Evolutionary conservation across 495 filamentous ascomycete species (phyloP), one percentile per base, ranked within the genome.

Genomic region (Umbilicaria muhlenbergii): DNA sequence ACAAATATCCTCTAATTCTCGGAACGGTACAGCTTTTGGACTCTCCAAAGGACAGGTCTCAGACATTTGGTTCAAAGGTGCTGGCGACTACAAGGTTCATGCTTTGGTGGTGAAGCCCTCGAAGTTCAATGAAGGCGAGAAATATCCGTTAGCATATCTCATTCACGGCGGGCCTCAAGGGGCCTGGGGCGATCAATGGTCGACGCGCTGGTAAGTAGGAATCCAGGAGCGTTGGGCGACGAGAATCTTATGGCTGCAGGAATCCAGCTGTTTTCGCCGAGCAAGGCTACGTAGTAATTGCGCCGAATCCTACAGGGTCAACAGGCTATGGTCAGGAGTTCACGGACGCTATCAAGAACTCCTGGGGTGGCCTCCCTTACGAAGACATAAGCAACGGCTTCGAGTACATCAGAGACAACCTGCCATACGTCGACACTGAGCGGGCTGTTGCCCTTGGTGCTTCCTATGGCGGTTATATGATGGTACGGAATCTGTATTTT

Each of bases 151-250:
- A 31, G 77, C 79, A 2, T 86, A 86, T 49, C 54, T 93, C 34
- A 83, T 95, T 39, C 88, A 95, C 49, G 88, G 88, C 40, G 88
- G 88, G 0, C 87, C 87, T 0, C 86, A 94, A 55, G 81, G 81
- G 4, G 78, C 82, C 0, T 91, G 85, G 83, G 70, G 67, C 10
- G 82, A 92, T 54, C 63, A 73, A 31, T 92, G 86, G 86, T 79
- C 71, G 47, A 91, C 81, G 1, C 67, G 86, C 11, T 93, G 86
- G 86, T 28, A 8, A 10, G 24, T 28, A 28, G 5, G 24, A 28
- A 28, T 28, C 24, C 24, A 28, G 19, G 19, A 28, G 24, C 0
- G 8, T 8, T 6, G 3, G 24, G 24, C 24, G 8, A 28, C 8
- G 24, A 1, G 8, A 28, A 10, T 7, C 24, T 28, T 10, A 28